These are phyloP conservation scores for Nakazawaea ishiwadae DNA, from an alignment of 805 yeast species.

Conservation along the genomic window DNA sequence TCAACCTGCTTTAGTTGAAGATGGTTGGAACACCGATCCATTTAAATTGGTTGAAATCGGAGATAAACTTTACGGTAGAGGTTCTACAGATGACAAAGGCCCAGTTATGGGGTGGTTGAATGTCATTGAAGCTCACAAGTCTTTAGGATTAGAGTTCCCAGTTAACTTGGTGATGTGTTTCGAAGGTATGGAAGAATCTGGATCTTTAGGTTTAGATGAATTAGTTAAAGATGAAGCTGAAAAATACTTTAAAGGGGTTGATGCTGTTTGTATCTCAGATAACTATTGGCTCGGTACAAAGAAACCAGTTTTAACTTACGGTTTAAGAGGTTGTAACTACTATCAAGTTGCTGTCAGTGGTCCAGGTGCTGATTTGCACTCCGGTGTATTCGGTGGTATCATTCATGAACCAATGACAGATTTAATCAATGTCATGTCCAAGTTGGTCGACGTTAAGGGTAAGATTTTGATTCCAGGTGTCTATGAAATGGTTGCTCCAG, in stretches of 20 bases:
- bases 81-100: conserved; percentile 96
- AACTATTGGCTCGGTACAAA: conserved; percentile 98
- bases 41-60: conserved; percentile 69
- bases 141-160: conserved; percentile 81
- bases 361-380: conserved; percentile 95
- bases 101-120: conserved; percentile 98
- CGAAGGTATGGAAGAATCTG: conserved; percentile 99
- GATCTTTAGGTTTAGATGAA: conserved; percentile 85
- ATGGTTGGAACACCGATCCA: conserved; percentile 96
- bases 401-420: conserved; percentile 98
- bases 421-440: conserved; percentile 68
- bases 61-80: conserved; percentile 81
- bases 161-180: conserved; percentile 90
- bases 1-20: conserved; percentile 89
- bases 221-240: conserved; percentile 77
- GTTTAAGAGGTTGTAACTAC: conserved; percentile 94
- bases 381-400: conserved; percentile 96
- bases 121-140: conserved; percentile 84
- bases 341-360: conserved; percentile 81
- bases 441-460: conserved; percentile 78
- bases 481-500: conserved; percentile 90
- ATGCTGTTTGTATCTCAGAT: conserved; percentile 93
- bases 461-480: conserved; percentile 85
- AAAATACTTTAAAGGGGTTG: conserved; percentile 79
- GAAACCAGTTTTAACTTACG: conserved; percentile 96